Base-by-base conservation (phyloP, 164 flowering plant species). In the Vitis labrusca region DNA sequence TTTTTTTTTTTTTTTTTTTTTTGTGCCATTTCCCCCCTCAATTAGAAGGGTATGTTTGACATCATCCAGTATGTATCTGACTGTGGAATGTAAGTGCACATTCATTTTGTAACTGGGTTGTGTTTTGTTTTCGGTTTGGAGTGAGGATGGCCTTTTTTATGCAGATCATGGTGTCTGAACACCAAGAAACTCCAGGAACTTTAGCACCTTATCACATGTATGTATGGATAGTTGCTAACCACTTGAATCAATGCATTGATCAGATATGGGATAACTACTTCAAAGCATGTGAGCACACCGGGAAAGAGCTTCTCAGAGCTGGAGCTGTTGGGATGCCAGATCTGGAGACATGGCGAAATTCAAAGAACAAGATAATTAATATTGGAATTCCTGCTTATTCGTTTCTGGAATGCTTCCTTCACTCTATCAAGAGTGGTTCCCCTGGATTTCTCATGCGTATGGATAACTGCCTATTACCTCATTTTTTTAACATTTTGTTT, bases 371-470 rank as follows among this genome's bases (percentile, higher is more conserved):
- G 70, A 82, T 79, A 47, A 59, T 79, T 30, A 71, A 72, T 50
- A 68, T 77, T 49, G 82, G 85, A 59, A 69, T 82, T 70, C 85
- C 85, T 50, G 81, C 85, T 32, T 82, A 74, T 71, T 69, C 63
- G 56, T 79, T 82, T 70, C 27, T 82, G 53, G 74, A 71, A 30
- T 82, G 80, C 80, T 73, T 82, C 68, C 70, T 82, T n/a, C 71
- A 64, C 61, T 79, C 85, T 44, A 79, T 79, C 66, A 75, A 75
- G 74, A 77, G 68, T 54, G 81, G 76, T 59, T 82, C 81, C 7
- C 8, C 71, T n/a, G 82, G 85, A 56, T 77, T 82, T 77, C 70
- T 79, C 66, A 69, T 82, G 81, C 67, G 81, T 82, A 82, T 64
- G 82, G 19, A 49, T 50, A 52, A 65, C 52, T 70, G 51, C 57